Evolutionary conservation across 768 basidiomycete species (phyloP), one percentile per base, ranked within the genome.

Genomic region (Grammothele lineata): DNA sequence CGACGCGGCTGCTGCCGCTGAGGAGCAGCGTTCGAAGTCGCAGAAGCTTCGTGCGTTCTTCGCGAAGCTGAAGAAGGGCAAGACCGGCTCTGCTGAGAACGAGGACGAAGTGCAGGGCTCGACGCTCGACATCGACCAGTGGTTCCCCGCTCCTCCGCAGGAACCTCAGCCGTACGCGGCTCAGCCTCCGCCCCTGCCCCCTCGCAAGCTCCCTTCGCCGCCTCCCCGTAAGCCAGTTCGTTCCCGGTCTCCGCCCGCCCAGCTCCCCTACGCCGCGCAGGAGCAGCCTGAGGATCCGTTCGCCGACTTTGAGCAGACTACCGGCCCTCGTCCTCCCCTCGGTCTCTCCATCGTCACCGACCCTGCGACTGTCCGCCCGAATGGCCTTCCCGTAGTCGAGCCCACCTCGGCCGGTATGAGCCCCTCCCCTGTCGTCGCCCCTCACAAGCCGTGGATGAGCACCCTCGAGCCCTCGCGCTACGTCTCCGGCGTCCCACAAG

Each of bases 1-100:
- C 26, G 40, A 60, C 48, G 35, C 54, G 50, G 34, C 61, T 58
- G 14, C 53, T n/a, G 35, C 49, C 3, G 38, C 45, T 22, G 42
- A 40, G 8, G 23, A 33, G 48, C 30, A 36, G 26, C 32, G 46
- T 40, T 50, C 56, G 43, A 60, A 66, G 37, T 58, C 70, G 25
- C 69, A 64, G 57, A 78, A 68, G 60, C 57, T 77, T 19, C 66
- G 71, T 61, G 68, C 73, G 19, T 53, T 77, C 44, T 71, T 76
- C 10, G 68, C 68, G 53, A 76, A 69, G 57, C 43, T 48, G 54
- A 33, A 64, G 51, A 61, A 63, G 56, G 49, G 44, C 45, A 15
- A 23, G 10, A 7, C 25, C 21, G n/a, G 34, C 26, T n/a, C 38
- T 12, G 8, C 26, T 18, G 34, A 26, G 24, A 3, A 10, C 34